Evolutionary conservation across 2,329 filamentous ascomycete genomes (phyloP), one percentile per base, ranked within the genome.

Genomic region (Chalaropsis thielavioides): DNA sequence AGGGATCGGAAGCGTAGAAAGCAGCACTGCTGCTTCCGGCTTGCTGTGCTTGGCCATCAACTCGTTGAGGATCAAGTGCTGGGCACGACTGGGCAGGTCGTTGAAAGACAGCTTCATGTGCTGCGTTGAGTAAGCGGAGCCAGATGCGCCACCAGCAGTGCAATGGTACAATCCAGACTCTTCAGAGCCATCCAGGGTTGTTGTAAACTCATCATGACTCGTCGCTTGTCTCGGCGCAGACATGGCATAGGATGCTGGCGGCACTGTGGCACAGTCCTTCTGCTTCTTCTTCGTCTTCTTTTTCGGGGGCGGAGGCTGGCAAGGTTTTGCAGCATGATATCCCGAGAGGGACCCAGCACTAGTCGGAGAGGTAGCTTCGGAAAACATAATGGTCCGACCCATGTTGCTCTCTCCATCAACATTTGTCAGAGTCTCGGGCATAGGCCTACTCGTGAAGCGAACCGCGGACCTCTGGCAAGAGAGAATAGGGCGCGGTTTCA

Each of bases 21-120:
- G 86, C 17, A 94, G 75, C 0, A 95, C 89, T 0, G 89, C 89
- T 0, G 90, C 90, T 22, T 88, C 80, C 11, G 54, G 60, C 46
- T 74, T 73, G 69, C 86, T 89, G 68, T 90, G 78, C 66, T 80
- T 79, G 2, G 81, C 79, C 77, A 95, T 91, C 69, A 95, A 76
- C 73, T 95, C 90, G 72, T 95, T 95, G 17, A 95, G 75, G 35
- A 95, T 92, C 43, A 95, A 76, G 73, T 95, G 89, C 72, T 95
- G 90, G 1, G 90, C 90, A 17, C 89, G 84, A 70, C 87, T 89
- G 0, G 90, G 90, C 3, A 95, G 77, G 71, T 95, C 89, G 70
- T 95, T 95, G 77, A 95, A 95, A 1, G 85, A 90, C 1, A 95
- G 77, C 0, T 89, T 82, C 2, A 90, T 74, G 2, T 83, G 80